phyloP scores from a whole-genome alignment of 768 basidiomycete genomes.

The Hygrophoropsis aurantiaca region DNA sequence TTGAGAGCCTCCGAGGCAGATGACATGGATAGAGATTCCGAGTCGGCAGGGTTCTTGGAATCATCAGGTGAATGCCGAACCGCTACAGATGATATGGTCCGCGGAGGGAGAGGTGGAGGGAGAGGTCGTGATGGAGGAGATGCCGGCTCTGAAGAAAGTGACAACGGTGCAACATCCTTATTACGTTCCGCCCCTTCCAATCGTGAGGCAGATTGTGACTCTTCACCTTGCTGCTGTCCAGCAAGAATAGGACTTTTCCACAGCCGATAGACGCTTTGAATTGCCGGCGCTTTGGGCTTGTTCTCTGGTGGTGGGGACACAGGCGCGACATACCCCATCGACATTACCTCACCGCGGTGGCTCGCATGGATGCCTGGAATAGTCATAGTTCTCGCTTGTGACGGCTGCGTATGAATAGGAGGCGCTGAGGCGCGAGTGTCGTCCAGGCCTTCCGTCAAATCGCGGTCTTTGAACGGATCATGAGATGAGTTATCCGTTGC shows the following conservation, averaged over 20 bases:
- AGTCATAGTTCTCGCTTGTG: conserved; percentile 75
- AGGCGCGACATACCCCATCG: conserved; percentile 72
- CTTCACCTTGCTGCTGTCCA: conserved; percentile 23
- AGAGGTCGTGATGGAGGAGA: conserved; percentile 25
- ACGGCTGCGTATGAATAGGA: conserved; percentile 73
- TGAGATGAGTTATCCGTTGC: conserved; percentile 23
- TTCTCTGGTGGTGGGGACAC: conserved; percentile 39
- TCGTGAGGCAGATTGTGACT: conserved; percentile 6
- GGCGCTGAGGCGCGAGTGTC: conserved; percentile 32
- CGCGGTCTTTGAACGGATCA: conserved; percentile 30
- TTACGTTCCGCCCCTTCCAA: conserved; percentile 20
- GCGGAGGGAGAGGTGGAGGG: conserved; percentile 43
- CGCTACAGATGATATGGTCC: conserved; percentile 33
- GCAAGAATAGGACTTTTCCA: conserved; percentile 58
- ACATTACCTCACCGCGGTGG: conserved; percentile 83
- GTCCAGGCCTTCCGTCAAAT: conserved; percentile 28
- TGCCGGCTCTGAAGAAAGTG: conserved; percentile 21
- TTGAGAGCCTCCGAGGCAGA: conserved; percentile 58
- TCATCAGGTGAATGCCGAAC: conserved; percentile 29
- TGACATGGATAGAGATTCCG: conserved; percentile 19
- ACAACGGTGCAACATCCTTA: conserved; percentile 29
- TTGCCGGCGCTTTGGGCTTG: conserved; percentile 47
- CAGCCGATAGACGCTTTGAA: conserved; percentile 71
- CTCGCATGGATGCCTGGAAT: conserved; percentile 87
- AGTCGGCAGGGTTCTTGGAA: conserved; percentile 18